Percentiles rank a stretch among this genome's conserved stretches.
Conservation (phyloP, 495 filamentous ascomycete genomes). For the Parmelia sp. region DNA sequence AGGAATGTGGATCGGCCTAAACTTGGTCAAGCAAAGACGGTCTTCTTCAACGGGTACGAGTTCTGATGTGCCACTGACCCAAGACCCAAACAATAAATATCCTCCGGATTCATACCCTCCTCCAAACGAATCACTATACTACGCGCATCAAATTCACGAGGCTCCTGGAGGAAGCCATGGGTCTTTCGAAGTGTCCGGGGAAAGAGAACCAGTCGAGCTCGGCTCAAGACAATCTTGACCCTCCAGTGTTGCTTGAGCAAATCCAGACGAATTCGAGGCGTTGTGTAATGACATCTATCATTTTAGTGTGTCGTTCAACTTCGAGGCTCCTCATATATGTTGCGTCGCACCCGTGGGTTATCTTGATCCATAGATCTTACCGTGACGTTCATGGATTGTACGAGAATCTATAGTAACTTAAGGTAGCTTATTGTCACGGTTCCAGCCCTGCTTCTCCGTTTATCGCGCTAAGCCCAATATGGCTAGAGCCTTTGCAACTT, state of each 20-base stretch:
- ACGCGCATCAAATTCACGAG: not conserved
- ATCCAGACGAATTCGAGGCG: not conserved
- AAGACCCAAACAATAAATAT: not conserved
- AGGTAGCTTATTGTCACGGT: too few relatives aligned
- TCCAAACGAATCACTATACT: not conserved
- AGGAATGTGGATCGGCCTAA: constrained; percentile 1
- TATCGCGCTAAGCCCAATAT: too few relatives aligned
- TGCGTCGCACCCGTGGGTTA: too few relatives aligned
- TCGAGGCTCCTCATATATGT: too few relatives aligned
- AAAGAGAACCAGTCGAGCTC: not conserved
- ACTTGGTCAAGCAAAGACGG: not conserved
- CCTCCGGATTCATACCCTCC: not conserved
- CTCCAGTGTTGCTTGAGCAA: not conserved
- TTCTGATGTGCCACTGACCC: not conserved
- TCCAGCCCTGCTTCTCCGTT: too few relatives aligned
- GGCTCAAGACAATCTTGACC: not conserved
- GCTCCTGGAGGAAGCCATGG: not conserved
- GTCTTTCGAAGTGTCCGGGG: not conserved
- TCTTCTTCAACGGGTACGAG: not conserved
- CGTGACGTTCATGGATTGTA: too few relatives aligned
- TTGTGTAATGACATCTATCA: too few relatives aligned
- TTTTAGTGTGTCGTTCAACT: not conserved
- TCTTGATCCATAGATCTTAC: too few relatives aligned
- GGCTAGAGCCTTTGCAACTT: too few relatives aligned
- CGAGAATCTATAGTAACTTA: too few relatives aligned